Evolutionary conservation across 768 basidiomycete genomes (phyloP), one percentile per base, ranked within the genome.

Genomic region (Amanita pallidorosea): DNA sequence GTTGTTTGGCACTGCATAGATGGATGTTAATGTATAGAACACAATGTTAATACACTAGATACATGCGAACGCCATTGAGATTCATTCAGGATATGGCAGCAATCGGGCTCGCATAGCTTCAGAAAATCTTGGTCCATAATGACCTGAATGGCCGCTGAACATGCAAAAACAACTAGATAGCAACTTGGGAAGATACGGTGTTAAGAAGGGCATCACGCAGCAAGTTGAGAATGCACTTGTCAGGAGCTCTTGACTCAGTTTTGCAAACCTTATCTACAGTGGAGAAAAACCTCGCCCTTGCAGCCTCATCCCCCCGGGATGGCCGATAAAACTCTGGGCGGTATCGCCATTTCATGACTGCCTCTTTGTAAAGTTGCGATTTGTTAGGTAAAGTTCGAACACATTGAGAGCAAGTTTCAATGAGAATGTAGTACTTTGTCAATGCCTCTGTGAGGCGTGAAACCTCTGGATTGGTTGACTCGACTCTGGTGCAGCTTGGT

Each of bases 1-100:
- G n/a, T 48, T 42, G 18, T 23, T 42, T 5, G 18, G 7, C 18
- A 23, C 41, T 34, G 41, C 29, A 38, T 41, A 17, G 18, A 51
- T 41, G 27, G 18, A 51, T 36, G 41, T 31, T 42, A 15, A 25
- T 51, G 41, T 51, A 51, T 47, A 31, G 41, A 20, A 42, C n/a
- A 33, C 17, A 7, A n/a, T 23, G 17, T 44, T 47, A 17, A 4
- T 33, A 15, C 46, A 34, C 8, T 34, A 42, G 33, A 43, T 51
- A 41, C 33, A 20, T 33, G 34, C 7, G 23, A 34, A 44, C 23
- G 49, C 33, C 17, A 18, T 17, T 5, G 7, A 29, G 47, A 44
- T 44, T 44, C 42, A 12, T 44, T 44, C 42, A 44, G 27, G 11
- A 27, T 44, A 27, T 44, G 22, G 42, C 23, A 8, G 23, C 5